Base-by-base conservation (phyloP, 108 stramenopile genomes). In the Aureococcus anophagefferens region DNA sequence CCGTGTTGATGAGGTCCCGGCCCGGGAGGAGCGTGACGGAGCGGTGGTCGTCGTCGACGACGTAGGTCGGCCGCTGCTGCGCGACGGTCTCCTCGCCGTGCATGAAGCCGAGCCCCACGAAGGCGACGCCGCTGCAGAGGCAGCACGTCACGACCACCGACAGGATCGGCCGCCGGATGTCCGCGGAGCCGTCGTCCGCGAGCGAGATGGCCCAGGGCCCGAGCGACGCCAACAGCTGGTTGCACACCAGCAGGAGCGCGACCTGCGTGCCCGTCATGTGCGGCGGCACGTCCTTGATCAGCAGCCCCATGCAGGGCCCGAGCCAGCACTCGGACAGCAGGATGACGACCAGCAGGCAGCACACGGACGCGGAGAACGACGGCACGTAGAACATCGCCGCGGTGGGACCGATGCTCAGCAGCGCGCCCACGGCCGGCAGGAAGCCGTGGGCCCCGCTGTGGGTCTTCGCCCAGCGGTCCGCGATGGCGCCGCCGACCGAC, bases 261-360 rank as follows among this genome's bases (percentile, higher is more conserved):
- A 75, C 74, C 35, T 72, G 73, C 4, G 72, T 73, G 32, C 72
- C 74, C 30, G 67, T 40, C 30, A 73, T 31, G n/a, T 73, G 33
- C 33, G 66, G 67, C 32, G 74, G 74, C 33, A 73, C 16, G n/a
- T 75, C 74, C 65, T 68, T 37, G 67, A 72, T 30, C 30, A 76
- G 44, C 21, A 73, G n/a, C 29, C 66, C 72, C 75, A 76, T 76
- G 67, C 75, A 35, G 21, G 77, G 77, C 17, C 77, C 75, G 34
- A 77, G 75, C 77, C 77, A 77, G 71, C 77, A 77, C 65, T 77
- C 77, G 30, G 62, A 70, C 21, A 75, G 33, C 0, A 77, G 45
- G 65, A 75, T 71, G 16, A 33, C 18, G 30, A 75, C 0, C 18
- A 77, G 45, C 0, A 77, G 64, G 0, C 46, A 68, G 30, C 33